Evolutionary conservation across 805 yeast genomes (phyloP).

Genomic region (Spencermartinsiella europaea): DNA sequence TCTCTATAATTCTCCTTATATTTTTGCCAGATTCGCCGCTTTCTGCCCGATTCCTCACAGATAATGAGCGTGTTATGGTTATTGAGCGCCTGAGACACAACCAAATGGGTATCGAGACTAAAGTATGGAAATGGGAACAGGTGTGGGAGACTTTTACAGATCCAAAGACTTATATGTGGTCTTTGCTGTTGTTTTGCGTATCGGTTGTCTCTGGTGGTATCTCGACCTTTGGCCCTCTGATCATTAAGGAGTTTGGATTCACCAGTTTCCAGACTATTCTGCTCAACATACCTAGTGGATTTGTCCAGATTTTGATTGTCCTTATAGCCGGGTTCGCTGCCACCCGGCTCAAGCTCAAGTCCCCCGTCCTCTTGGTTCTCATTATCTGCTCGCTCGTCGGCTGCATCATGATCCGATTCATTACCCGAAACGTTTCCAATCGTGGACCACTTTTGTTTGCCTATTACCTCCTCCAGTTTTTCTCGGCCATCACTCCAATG

Average conservation of each 20-base stretch:
- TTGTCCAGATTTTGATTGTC: slow-evolving; percentile 31
- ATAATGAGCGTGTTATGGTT: slow-evolving; percentile 23
- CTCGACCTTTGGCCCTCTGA: slow-evolving; percentile 31
- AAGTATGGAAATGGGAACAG: slow-evolving; percentile 39
- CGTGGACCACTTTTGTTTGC: slow-evolving; percentile 4
- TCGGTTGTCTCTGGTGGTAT: slow-evolving; percentile 31
- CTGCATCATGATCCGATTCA: slow-evolving; percentile 20
- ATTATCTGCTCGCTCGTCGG: slow-evolving; percentile 34
- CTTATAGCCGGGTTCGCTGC: slow-evolving; percentile 15
- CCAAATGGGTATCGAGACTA: slow-evolving; percentile 42
- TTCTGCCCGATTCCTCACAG: slow-evolving; percentile 19
- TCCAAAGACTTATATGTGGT: slow-evolving; percentile 33
- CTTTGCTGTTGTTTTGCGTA: slow-evolving; percentile 26
- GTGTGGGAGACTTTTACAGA: slow-evolving; percentile 41
- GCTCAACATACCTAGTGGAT: slow-evolving; percentile 41
- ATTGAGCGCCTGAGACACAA: slow-evolving; percentile 26
- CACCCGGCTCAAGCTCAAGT: slow-evolving; percentile 11
- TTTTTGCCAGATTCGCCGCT: slow-evolving; percentile 18
- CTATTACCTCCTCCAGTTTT: slow-evolving; percentile 9
- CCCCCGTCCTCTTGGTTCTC: slow-evolving; percentile 25
- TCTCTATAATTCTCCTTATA: slow-evolving; percentile 22
- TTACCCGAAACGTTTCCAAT: background rate
- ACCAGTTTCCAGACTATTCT: slow-evolving; percentile 34
- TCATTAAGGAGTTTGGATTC: slow-evolving; percentile 32
- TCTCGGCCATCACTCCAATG: slow-evolving; percentile 22